Evolutionary conservation across 2,329 filamentous ascomycete genomes (phyloP).

Genomic region (Penicillium psychrosexuale): DNA sequence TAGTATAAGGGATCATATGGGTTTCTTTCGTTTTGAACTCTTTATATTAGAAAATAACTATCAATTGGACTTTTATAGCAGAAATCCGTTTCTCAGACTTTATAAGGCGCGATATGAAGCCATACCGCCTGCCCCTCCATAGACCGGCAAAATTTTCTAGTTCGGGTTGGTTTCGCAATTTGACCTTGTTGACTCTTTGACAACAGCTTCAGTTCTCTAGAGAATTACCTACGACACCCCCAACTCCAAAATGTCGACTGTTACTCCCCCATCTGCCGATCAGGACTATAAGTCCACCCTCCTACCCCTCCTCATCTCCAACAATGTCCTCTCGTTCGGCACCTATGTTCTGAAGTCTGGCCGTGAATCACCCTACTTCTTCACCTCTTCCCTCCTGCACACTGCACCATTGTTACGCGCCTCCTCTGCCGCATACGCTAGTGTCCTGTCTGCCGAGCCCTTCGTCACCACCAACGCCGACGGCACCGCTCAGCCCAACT

Average conservation of each 20-base stretch:
- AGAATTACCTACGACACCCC: neutral
- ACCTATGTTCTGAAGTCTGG: constrained; percentile 80
- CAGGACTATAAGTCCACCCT: constrained; percentile 41
- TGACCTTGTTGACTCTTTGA: neutral
- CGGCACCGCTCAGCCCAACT: constrained; percentile 45
- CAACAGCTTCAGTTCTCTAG: neutral
- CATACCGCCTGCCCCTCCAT: constrained; percentile 23
- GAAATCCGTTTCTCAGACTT: neutral
- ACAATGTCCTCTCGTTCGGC: constrained; percentile 44
- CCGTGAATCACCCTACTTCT: constrained; percentile 90
- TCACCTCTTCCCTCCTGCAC: constrained; percentile 92
- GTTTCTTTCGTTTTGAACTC: neutral
- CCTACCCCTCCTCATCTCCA: constrained; percentile 39
- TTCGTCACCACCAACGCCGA: constrained; percentile 39
- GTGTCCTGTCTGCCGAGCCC: constrained; percentile 51
- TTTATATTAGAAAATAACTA: neutral
- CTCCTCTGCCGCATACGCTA: constrained; percentile 77
- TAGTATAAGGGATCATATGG: neutral
- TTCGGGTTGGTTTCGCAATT: constrained; percentile 7
- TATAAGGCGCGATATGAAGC: neutral
- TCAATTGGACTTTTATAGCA: neutral
- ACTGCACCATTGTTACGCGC: constrained; percentile 72
- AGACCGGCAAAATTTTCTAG: constrained; percentile 20
- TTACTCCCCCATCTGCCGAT: constrained; percentile 24
- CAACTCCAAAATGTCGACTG: constrained; percentile 24